phyloP scores from a whole-genome alignment of 768 basidiomycete genomes.

The Phylloporus sp. region DNA sequence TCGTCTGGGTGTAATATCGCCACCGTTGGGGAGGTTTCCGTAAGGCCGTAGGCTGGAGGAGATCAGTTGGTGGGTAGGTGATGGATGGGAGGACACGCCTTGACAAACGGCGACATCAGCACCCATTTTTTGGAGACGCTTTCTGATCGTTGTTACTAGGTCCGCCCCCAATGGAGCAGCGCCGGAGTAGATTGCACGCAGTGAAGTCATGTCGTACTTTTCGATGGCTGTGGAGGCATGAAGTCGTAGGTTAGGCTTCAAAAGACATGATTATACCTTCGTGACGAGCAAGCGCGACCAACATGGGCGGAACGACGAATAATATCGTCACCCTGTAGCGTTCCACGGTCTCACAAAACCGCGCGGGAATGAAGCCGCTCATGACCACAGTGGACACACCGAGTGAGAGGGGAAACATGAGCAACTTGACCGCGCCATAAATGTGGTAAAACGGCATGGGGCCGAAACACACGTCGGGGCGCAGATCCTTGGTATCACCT shows the following conservation, averaged over 20 bases:
- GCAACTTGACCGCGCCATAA: constrained; percentile 53
- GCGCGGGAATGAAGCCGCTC: constrained; percentile 63
- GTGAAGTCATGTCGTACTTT: constrained; percentile 59
- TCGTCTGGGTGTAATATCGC: constrained; percentile 48
- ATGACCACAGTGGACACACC: constrained; percentile 55
- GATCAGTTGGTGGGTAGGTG: neutral
- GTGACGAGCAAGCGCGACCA: constrained; percentile 68
- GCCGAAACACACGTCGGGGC: constrained; percentile 50
- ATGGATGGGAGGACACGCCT: constrained; percentile 33
- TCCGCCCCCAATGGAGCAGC: constrained; percentile 76
- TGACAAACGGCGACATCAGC: constrained; percentile 43
- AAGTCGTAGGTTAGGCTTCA: neutral
- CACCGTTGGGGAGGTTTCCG: constrained; percentile 75
- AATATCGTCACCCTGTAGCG: constrained; percentile 55
- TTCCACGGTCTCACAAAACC: constrained; percentile 62
- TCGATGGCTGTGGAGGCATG: constrained; percentile 45
- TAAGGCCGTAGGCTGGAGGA: constrained; percentile 73
- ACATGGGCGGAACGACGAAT: constrained; percentile 77
- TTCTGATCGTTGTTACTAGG: constrained; percentile 47
- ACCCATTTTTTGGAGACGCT: constrained; percentile 39
- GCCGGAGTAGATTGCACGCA: constrained; percentile 59
- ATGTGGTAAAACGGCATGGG: constrained; percentile 60
- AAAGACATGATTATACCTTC: constrained; percentile 49
- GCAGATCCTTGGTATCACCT: neutral
- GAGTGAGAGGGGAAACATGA: constrained; percentile 50